Evolutionary conservation across 768 basidiomycete species (phyloP), one percentile per base, ranked within the genome.

Genomic region (Russula sp.): DNA sequence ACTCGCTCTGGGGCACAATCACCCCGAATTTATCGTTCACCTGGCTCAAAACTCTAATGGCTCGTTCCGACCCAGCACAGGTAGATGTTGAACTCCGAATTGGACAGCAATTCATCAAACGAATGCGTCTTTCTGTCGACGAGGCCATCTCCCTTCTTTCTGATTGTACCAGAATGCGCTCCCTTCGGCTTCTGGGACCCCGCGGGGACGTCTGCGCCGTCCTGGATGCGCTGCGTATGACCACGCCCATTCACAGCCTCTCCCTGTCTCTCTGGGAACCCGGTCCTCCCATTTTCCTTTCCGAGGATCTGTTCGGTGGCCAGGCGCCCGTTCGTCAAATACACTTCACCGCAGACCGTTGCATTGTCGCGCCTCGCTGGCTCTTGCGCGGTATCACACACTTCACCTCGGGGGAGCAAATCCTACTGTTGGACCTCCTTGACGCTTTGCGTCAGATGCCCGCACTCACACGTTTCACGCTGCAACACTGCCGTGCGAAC

Each of bases 331-430:
- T 65, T 48, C 59, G 54, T 20, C 54, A 38, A 24, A 56, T 65
- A 16, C 18, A 61, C 30, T 65, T 65, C 55, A 26, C 54, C 9
- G 64, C 59, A 2, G 3, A 56, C 26, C 59, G 48, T 18, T 61
- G 59, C 40, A 46, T 65, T 20, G 32, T 61, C 30, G 38, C 59
- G 10, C 64, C 64, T 16, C 30, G 26, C 24, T 61, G 54, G 54
- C 54, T 65, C 40, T 48, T 65, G 59, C 54, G 54, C 7, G 59
- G 59, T 8, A 30, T 65, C 54, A 65, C 64, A 3, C 64, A 51
- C n/a, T 65, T 65, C 38, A 65, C 64, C 9, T 65, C 64, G 2
- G 54, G 64, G 38, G 64, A 65, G 40, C 64, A 61, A 26, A 61
- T 65, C 48, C 20, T 14, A 5, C 30, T 65, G 14, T 5, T 13